Percentiles rank a stretch among this genome's conserved stretches.
phyloP scores from a whole-genome alignment of 306 rosid species.

The Begonia peltatifolia region DNA sequence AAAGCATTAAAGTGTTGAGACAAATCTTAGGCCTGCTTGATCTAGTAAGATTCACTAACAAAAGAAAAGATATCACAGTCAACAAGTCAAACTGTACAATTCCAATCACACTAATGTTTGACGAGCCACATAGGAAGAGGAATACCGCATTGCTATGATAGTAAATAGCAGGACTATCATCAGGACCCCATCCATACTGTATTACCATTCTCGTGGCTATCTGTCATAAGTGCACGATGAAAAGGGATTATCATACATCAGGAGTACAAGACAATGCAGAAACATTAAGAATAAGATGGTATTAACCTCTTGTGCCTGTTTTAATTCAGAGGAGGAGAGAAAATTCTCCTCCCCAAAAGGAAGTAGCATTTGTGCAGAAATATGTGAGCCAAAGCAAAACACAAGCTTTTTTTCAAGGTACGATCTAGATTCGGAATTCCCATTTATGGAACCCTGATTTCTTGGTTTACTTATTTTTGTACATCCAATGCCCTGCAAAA shows the following conservation, averaged over 20 bases:
- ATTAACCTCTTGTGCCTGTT: slow-evolving; percentile 88
- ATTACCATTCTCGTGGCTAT: slow-evolving; percentile 94
- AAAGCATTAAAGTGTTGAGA: not conserved
- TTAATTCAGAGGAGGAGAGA: slow-evolving; percentile 64
- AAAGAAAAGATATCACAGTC: too few relatives aligned
- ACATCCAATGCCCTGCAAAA: slow-evolving; percentile 80
- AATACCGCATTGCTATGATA: slow-evolving; percentile 68
- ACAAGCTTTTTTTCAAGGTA: slow-evolving; percentile 93
- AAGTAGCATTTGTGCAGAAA: slow-evolving; percentile 84
- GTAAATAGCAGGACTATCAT: slow-evolving; percentile 94
- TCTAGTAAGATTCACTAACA: too few relatives aligned
- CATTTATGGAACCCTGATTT: slow-evolving; percentile 51
- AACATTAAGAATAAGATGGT: slow-evolving; percentile 9
- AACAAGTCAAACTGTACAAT: too few relatives aligned
- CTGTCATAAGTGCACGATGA: slow-evolving; percentile 31
- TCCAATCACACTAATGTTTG: not conserved
- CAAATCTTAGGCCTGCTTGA: too few relatives aligned
- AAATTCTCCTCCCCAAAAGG: slow-evolving; percentile 95
- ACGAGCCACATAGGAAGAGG: slow-evolving; percentile 17
- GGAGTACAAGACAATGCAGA: slow-evolving; percentile 1
- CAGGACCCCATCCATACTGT: slow-evolving; percentile 99
- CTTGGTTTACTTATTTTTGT: slow-evolving; percentile 72
- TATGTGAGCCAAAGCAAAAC: slow-evolving; percentile 86
- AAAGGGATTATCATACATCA: slow-evolving; percentile 1
- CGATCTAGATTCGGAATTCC: slow-evolving; percentile 78